These are phyloP conservation scores for Colletotrichum sansevieriae DNA, from an alignment of 2,329 filamentous ascomycete species.

Conservation along the genomic window DNA sequence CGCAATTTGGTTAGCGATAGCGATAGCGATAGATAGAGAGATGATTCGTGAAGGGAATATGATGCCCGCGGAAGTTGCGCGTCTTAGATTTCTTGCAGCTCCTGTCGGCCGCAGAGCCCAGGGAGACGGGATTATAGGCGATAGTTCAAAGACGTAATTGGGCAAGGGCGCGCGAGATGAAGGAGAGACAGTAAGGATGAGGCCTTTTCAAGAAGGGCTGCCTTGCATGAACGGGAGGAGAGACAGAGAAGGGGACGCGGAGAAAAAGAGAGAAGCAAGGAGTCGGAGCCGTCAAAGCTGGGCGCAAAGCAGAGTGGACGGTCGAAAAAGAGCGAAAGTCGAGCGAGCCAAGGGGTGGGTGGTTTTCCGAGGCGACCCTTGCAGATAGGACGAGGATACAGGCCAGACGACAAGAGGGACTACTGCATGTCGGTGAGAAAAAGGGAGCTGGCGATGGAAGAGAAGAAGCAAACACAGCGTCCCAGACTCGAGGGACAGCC, in stretches of 20 bases:
- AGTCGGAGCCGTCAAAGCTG: constrained; percentile 17
- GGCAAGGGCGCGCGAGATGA: constrained; percentile 27
- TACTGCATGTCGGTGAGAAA: constrained; percentile 30
- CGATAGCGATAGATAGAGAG: background rate
- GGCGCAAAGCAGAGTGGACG: constrained; percentile 5
- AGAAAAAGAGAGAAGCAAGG: constrained; percentile 31
- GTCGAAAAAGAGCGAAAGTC: background rate
- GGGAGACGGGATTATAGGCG: constrained; percentile 25
- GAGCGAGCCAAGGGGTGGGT: constrained; percentile 10
- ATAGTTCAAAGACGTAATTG: constrained; percentile 18
- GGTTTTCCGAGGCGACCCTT: constrained; percentile 28
- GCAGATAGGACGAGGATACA: constrained; percentile 31
- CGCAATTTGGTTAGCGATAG: background rate
- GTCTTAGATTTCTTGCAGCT: constrained; percentile 34
- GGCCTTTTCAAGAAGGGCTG: constrained; percentile 3
- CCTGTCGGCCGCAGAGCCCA: constrained; percentile 29
- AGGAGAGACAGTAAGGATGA: constrained; percentile 29
- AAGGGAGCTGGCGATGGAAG: constrained; percentile 19
- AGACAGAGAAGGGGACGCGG: constrained; percentile 30
- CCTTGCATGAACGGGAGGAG: constrained; percentile 37
- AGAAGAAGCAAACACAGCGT: constrained; percentile 31
- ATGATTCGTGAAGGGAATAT: constrained; percentile 1
- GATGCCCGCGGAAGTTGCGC: constrained; percentile 7
- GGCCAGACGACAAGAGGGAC: constrained; percentile 17
- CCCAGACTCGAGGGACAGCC: constrained; percentile 27